Base-by-base conservation (phyloP, 2,329 filamentous ascomycete genomes). In the Reticulascus tulasneorum region DNA sequence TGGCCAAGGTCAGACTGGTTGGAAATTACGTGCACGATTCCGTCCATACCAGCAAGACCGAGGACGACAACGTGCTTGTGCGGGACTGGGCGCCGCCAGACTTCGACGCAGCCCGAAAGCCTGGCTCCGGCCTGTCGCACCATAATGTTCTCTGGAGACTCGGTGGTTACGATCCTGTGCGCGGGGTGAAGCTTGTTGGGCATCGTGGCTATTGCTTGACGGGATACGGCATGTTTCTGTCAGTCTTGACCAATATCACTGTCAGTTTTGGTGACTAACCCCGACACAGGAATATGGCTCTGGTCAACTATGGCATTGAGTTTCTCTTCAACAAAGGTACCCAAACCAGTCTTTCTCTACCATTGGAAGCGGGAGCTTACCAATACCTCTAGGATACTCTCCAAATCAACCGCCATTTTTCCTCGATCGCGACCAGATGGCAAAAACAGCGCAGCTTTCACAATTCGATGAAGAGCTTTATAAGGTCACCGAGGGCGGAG, bases 391-490 rank as follows among this genome's bases (percentile, higher is more conserved):
- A 26, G 33, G 85, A 38, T 94, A 89, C 64, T 88, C 76, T 20
- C 82, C 86, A 7, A 46, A 46, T 35, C 44, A 46, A 35, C 44
- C 44, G 13, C 44, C 44, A 9, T 46, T 45, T 35, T 38, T 46
- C 21, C 40, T 46, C 37, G 42, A 46, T 33, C 44, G 44, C 23
- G 86, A 94, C 33, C 84, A 88, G 60, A 98, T 98, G 93, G 90
- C 86, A 42, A 97, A 97, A 73, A 98, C 93, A 0, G 93, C 93
- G 3, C 93, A 98, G 66, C 79, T 98, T 18, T 89, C 93, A 50
- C 86, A 96, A 55, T 98, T 98, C 55, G 93, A 98, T 56, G 93
- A 97, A 61, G 91, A 97, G 63, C 71, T 98, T 33, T 98, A 98
- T 75, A 97, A 97, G 68, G 91, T 98, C 17, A 81, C 91, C 48